Conservation (phyloP, 208 protist species). For the Trypanosoma boissoni region DNA sequence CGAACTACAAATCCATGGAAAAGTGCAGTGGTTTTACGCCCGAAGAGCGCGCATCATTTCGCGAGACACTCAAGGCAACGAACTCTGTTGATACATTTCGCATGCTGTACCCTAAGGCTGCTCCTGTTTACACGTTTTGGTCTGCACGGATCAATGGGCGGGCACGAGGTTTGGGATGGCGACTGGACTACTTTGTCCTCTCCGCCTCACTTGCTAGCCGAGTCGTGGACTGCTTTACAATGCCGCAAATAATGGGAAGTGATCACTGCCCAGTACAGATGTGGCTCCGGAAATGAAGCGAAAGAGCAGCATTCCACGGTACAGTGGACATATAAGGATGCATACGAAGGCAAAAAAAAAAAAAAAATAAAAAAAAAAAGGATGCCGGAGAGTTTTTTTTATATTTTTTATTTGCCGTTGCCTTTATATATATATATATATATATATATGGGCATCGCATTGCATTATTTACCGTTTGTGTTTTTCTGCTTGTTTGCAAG, state of each 20-base stretch:
- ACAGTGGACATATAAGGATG: background rate
- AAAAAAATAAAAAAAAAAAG: constrained; percentile 8
- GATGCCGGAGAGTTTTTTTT: background rate
- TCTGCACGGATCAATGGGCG: constrained; percentile 63
- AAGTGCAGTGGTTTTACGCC: constrained; percentile 91
- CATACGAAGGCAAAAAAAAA: too few relatives aligned
- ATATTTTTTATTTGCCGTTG: background rate
- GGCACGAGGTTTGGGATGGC: constrained; percentile 81
- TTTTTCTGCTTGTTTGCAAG: too few relatives aligned
- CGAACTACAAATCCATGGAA: constrained; percentile 87
- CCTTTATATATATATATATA: background rate
- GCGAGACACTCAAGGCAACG: constrained; percentile 43
- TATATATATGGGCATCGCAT: too few relatives aligned
- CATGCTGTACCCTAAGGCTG: constrained; percentile 71
- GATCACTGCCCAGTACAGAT: constrained; percentile 91
- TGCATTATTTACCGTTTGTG: too few relatives aligned
- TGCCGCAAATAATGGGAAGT: constrained; percentile 72
- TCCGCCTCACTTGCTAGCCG: constrained; percentile 43
- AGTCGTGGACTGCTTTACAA: constrained; percentile 83
- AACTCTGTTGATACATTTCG: constrained; percentile 86
- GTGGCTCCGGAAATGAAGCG: constrained; percentile 59
- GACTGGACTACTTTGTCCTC: constrained; percentile 94
- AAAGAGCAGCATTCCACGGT: constrained; percentile 2
- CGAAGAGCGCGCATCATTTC: constrained; percentile 85
- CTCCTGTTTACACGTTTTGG: constrained; percentile 88